Conservation (phyloP, 768 basidiomycete species). For the Podaxis rugospora region DNA sequence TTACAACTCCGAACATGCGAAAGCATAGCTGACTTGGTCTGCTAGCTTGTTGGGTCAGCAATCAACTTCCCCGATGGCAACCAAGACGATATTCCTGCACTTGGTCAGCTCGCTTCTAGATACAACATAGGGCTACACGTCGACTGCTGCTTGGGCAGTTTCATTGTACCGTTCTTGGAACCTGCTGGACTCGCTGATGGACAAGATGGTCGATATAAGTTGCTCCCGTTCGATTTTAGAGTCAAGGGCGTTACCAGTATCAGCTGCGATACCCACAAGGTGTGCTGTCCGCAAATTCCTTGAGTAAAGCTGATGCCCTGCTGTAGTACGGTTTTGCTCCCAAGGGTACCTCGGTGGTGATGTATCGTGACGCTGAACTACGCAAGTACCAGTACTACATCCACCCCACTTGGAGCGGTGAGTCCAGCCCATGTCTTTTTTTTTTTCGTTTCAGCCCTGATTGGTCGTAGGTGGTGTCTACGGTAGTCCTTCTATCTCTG, state of each 20-base stretch:
- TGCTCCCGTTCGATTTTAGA: conserved; percentile 83
- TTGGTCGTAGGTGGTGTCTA: conserved; percentile 72
- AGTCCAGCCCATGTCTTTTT: conserved; percentile 14
- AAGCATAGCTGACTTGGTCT: not conserved
- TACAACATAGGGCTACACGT: conserved; percentile 88
- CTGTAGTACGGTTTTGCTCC: conserved; percentile 88
- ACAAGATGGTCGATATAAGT: conserved; percentile 46
- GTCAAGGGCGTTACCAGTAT: conserved; percentile 91
- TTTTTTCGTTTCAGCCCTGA: not conserved
- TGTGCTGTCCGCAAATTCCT: conserved; percentile 20
- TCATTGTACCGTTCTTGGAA: conserved; percentile 92
- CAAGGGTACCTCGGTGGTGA: conserved; percentile 93
- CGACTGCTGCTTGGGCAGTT: conserved; percentile 91
- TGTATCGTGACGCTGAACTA: conserved; percentile 81
- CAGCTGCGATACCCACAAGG: conserved; percentile 96
- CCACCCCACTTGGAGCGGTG: conserved; percentile 74
- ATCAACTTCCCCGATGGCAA: conserved; percentile 84
- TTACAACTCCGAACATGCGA: not conserved
- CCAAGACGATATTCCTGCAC: conserved; percentile 79
- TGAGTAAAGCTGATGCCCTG: conserved; percentile 2
- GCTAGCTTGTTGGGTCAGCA: conserved; percentile 78
- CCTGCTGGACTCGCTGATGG: conserved; percentile 65
- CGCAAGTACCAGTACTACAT: conserved; percentile 86
- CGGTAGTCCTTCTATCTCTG: conserved; percentile 84
- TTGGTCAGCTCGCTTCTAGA: conserved; percentile 68